Percentiles rank a stretch among this genome's conserved stretches.
Evolutionary conservation across 2,329 filamentous ascomycete genomes (phyloP).

Genomic region (Alternaria metachromatica): DNA sequence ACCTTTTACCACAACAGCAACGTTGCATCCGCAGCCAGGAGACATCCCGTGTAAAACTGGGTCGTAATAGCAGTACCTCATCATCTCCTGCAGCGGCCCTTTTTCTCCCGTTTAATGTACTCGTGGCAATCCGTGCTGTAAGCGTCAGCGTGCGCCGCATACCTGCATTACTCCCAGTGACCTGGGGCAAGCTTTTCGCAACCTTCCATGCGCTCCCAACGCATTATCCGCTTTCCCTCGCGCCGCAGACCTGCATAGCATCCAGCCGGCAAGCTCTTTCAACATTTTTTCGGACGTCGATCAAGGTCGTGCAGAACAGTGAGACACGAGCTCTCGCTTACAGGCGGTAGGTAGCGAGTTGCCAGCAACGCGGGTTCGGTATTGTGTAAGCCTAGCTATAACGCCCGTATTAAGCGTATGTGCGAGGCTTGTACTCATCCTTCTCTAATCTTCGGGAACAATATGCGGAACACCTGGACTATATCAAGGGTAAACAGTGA

Average conservation of each 20-base stretch:
- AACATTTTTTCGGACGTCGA: slow-evolving; percentile 5
- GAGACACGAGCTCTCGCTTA: slow-evolving; percentile 22
- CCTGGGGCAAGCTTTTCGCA: not conserved
- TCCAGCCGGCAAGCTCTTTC: not conserved
- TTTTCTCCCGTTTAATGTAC: not conserved
- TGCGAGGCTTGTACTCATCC: slow-evolving; percentile 2
- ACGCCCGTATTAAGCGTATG: slow-evolving; percentile 16
- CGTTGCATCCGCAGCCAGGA: not conserved
- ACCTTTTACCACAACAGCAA: slow-evolving; percentile 2
- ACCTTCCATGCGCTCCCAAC: not conserved
- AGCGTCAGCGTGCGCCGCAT: slow-evolving; percentile 7
- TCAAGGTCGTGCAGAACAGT: slow-evolving; percentile 13
- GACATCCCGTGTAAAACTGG: not conserved
- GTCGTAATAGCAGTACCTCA: not conserved
- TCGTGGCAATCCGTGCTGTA: slow-evolving; percentile 10
- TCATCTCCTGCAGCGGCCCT: slow-evolving; percentile 1
- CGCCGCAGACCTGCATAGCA: not conserved
- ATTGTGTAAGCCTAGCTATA: slow-evolving; percentile 19
- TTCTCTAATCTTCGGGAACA: not conserved
- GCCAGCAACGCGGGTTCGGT: slow-evolving; percentile 15
- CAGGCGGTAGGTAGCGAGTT: slow-evolving; percentile 17
- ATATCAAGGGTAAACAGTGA: slow-evolving; percentile 9
- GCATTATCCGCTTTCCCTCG: not conserved
- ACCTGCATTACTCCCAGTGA: slow-evolving; percentile 2
- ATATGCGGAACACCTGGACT: slow-evolving; percentile 5